Evolutionary conservation across 805 yeast species (phyloP).

Genomic region (Candida taoyuanica): DNA sequence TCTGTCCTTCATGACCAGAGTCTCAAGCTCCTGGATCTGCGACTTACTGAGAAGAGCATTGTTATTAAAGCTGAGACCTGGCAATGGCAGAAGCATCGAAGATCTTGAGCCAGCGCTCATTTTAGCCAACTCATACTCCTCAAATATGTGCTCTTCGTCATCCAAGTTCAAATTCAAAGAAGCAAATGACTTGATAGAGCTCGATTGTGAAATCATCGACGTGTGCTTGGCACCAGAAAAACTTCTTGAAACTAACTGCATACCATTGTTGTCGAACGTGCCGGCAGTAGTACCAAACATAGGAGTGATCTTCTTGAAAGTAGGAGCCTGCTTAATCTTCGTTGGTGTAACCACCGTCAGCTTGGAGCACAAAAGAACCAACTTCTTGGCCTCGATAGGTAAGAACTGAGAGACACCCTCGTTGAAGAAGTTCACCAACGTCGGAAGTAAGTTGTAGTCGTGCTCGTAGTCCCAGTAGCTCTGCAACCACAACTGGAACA

Average conservation of each 20-base stretch:
- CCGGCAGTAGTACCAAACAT: conserved; percentile 5
- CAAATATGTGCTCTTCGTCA: conserved; percentile 45
- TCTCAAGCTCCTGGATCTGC: conserved; percentile 37
- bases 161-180: conserved; percentile 28
- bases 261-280: conserved; percentile 16
- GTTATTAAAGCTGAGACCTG: conserved; percentile 23
- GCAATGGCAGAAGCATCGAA: conserved; percentile 30
- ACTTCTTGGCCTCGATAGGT: conserved; percentile 60
- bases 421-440: conserved; percentile 72
- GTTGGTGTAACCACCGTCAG: conserved; percentile 52
- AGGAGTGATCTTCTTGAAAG: conserved; percentile 8
- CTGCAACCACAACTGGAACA: conserved; percentile 83
- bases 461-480: conserved; percentile 73
- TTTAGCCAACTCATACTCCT: conserved; percentile 52
- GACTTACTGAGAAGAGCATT: conserved; percentile 23
- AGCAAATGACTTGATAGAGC: conserved; percentile 28
- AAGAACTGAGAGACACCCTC: conserved; percentile 60
- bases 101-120: conserved; percentile 38
- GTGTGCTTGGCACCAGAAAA: conserved; percentile 30
- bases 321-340: conserved; percentile 31
- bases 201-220: conserved; percentile 35
- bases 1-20: conserved; percentile 48
- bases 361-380: conserved; percentile 59
- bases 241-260: conserved; percentile 52
- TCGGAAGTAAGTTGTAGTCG: conserved; percentile 61